Conservation (phyloP, 805 yeast genomes). For the Candida boleticola region DNA sequence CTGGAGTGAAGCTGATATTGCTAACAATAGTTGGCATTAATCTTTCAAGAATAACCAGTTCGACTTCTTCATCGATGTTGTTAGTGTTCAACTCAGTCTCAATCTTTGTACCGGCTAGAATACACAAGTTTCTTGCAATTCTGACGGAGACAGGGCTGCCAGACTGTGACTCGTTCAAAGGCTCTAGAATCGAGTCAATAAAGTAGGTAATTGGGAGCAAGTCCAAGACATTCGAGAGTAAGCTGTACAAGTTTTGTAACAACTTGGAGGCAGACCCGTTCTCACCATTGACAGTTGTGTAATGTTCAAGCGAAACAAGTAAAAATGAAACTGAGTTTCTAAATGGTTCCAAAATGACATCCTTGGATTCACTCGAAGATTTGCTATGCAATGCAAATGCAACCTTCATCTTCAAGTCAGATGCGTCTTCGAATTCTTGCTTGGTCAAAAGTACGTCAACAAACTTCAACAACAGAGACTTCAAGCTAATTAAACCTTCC, state of each 20-base stretch:
- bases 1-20: conserved; percentile 24
- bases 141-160: conserved; percentile 42
- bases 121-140: conserved; percentile 60
- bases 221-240: conserved; percentile 62
- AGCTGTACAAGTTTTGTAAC: conserved; percentile 36
- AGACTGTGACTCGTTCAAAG: conserved; percentile 29
- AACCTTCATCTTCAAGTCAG: conserved; percentile 50
- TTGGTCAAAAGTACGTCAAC: conserved; percentile 45
- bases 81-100: conserved; percentile 57
- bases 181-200: conserved; percentile 53
- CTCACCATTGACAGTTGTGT: conserved; percentile 13
- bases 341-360: conserved; percentile 30
- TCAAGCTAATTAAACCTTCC: conserved; percentile 48
- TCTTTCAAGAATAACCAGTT: conserved; percentile 49
- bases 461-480: conserved; percentile 54
- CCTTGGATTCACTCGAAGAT: conserved; percentile 25
- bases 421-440: conserved; percentile 12
- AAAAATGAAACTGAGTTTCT: conserved; percentile 33
- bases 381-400: conserved; percentile 49
- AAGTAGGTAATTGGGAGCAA: conserved; percentile 75
- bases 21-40: conserved; percentile 50
- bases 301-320: conserved; percentile 37
- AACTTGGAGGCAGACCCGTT: conserved; percentile 11
- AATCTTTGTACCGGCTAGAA: conserved; percentile 65
- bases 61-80: conserved; percentile 39